Base-by-base conservation (phyloP, 2,329 filamentous ascomycete genomes). In the Ophiocordyceps camponoti-floridani region DNA sequence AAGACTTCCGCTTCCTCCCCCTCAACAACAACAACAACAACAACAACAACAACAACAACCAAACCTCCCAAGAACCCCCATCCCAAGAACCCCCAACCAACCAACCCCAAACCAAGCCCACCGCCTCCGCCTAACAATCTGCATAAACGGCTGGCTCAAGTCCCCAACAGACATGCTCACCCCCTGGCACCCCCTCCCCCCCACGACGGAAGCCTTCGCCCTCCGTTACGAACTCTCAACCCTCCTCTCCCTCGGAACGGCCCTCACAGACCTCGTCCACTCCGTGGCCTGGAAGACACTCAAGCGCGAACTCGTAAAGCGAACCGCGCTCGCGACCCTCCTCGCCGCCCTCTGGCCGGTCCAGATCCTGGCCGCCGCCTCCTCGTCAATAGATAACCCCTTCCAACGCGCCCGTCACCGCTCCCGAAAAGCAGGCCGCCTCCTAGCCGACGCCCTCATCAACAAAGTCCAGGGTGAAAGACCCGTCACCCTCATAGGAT, bases 141-240 rank as follows among this genome's bases (percentile, higher is more conserved):
- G 84, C 9, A 77, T 94, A 50, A 89, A 85, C 47, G 88, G 88
- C 33, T 94, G 87, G 88, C 69, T 94, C 12, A 80, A 74, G 2
- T 69, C 76, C 8, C 76, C 83, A 50, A 73, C 81, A 28, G 85
- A 94, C 52, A 75, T 94, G 26, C 73, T 81, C 5, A 73, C 75
- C 49, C 87, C 88, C 0, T 95, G 88, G 88, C 73, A 75, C 30
- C 78, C 82, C 28, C 68, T 94, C 12, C 75, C 77, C 3, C 65
- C 73, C 30, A 73, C 82, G 48, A 73, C 81, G 1, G 88, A 94
- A 58, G 78, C 84, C 0, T 94, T 94, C 56, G 87, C 85, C 1
- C 65, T 94, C 6, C 75, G 84, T 4, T 94, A 83, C 65, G 88
- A 95, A 61, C 76, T 89, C 53, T 74, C 83, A 47, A 75, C 82